Conservation (phyloP, 306 rosid species). For the Erythrophleum fordii region DNA sequence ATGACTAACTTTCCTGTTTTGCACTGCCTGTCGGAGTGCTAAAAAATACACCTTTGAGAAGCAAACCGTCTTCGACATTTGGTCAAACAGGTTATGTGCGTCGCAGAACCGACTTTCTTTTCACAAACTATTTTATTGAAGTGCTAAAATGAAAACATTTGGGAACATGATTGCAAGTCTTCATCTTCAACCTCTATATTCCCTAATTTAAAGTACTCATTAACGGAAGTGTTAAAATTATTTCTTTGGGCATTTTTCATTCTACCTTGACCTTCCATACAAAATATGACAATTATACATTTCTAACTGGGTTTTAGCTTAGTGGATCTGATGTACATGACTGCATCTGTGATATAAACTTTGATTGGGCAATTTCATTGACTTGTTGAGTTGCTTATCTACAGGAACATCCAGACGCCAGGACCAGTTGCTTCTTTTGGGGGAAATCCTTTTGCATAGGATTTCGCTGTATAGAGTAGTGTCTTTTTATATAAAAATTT, state of each 20-base stretch:
- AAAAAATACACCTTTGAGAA: neutral
- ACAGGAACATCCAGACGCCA: conserved; percentile 67
- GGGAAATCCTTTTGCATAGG: conserved; percentile 92
- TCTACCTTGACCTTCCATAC: neutral
- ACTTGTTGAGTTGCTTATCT: conserved; percentile 35
- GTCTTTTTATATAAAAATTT: conserved; percentile 22
- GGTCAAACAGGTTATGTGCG: neutral
- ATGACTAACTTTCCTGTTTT: neutral
- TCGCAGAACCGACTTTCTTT: neutral
- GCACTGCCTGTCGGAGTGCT: neutral
- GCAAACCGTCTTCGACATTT: neutral
- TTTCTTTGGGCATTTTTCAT: conserved; percentile 2
- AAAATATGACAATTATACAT: neutral
- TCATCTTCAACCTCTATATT: neutral
- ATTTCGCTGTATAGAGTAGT: conserved; percentile 26
- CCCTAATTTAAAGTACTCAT: neutral
- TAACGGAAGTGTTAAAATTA: neutral
- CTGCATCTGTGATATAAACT: conserved; percentile 22
- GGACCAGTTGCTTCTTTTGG: conserved; percentile 75
- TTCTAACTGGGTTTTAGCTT: neutral
- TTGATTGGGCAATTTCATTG: conserved; percentile 1
- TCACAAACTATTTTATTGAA: neutral
- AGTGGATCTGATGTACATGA: neutral
- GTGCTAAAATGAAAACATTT: neutral
- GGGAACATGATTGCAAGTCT: neutral